A percentile compares a stretch with the other conserved stretches of the same genome.
Conservation (phyloP, 371 early-diverging fungal species). For the Mortierella sp. region DNA sequence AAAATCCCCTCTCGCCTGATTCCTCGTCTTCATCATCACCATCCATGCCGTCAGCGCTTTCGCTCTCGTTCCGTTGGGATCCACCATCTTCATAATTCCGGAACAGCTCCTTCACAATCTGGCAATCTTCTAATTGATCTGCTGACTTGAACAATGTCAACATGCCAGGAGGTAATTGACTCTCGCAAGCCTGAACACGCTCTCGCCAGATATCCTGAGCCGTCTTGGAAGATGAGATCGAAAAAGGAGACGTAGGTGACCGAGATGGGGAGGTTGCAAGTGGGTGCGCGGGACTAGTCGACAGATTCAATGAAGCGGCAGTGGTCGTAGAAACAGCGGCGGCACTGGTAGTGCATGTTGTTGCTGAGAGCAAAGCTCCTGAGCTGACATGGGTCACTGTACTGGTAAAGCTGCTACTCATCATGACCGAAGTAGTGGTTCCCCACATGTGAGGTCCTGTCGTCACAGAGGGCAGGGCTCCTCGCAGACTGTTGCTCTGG, state of each 20-base stretch:
- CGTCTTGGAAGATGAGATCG: slow-evolving; percentile 13
- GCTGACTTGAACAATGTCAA: slow-evolving; percentile 40
- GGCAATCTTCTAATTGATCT: slow-evolving; percentile 21
- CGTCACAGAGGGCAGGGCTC: too few species aligned
- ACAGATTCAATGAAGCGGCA: slow-evolving; percentile 1
- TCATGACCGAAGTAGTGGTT: too few species aligned
- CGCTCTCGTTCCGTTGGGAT: neutral
- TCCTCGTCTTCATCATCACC: too few species aligned
- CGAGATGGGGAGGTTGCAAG: neutral
- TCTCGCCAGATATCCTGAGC: slow-evolving; percentile 41
- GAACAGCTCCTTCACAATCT: slow-evolving; percentile 29
- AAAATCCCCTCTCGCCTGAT: too few species aligned
- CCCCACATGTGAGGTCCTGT: too few species aligned
- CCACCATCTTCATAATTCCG: neutral
- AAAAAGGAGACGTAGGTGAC: neutral
- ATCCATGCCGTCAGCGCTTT: neutral
- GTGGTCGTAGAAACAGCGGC: too few species aligned
- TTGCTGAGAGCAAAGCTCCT: slow-evolving; percentile 10
- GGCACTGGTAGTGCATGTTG: neutral
- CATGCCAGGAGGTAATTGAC: slow-evolving; percentile 21
- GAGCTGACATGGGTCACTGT: slow-evolving; percentile 5
- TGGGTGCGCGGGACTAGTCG: neutral
- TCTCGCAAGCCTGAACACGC: slow-evolving; percentile 26
- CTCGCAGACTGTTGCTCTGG: too few species aligned
- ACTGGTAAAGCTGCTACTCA: neutral